Conservation (phyloP, 192 early-diverging fungal genomes). For the Rhizoclosmatium globosum region DNA sequence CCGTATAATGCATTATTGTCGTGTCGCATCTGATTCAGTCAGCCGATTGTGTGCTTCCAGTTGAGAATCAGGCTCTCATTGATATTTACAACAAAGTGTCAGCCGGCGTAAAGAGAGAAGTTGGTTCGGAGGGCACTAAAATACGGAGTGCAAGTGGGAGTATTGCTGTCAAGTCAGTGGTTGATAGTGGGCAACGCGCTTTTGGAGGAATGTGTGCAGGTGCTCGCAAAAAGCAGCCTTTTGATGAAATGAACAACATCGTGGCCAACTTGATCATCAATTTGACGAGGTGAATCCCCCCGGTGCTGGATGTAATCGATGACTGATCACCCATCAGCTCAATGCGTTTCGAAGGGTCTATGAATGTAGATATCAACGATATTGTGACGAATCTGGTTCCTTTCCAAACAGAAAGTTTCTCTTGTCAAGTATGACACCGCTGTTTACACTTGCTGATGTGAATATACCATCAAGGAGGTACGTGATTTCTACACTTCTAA, state of each 20-base stretch:
- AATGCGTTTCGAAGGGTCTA: constrained; percentile 62
- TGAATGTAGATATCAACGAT: constrained; percentile 74
- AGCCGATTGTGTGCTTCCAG: constrained; percentile 61
- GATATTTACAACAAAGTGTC: constrained; percentile 54
- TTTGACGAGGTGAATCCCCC: constrained; percentile 55
- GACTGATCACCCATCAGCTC: constrained; percentile 46
- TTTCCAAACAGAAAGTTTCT: constrained; percentile 67
- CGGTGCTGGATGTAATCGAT: neutral
- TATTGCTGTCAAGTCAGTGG: neutral
- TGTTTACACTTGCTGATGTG: constrained; percentile 53
- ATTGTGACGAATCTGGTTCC: constrained; percentile 71
- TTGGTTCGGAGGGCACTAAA: neutral
- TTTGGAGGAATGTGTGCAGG: constrained; percentile 40
- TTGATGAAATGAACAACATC: constrained; percentile 69
- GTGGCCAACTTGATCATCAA: constrained; percentile 66
- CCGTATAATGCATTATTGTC: constrained; percentile 62
- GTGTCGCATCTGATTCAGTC: constrained; percentile 49
- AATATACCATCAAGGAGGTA: constrained; percentile 43
- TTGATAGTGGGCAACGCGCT: constrained; percentile 39
- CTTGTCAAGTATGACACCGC: constrained; percentile 64
- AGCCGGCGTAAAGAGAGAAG: constrained; percentile 10
- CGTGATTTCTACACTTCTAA: neutral
- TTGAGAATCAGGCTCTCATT: constrained; percentile 63
- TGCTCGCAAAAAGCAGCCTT: constrained; percentile 40
- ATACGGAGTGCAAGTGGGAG: too few relatives aligned